Conservation (phyloP, 2,329 filamentous ascomycete genomes). For the Epichloe sylvatica region DNA sequence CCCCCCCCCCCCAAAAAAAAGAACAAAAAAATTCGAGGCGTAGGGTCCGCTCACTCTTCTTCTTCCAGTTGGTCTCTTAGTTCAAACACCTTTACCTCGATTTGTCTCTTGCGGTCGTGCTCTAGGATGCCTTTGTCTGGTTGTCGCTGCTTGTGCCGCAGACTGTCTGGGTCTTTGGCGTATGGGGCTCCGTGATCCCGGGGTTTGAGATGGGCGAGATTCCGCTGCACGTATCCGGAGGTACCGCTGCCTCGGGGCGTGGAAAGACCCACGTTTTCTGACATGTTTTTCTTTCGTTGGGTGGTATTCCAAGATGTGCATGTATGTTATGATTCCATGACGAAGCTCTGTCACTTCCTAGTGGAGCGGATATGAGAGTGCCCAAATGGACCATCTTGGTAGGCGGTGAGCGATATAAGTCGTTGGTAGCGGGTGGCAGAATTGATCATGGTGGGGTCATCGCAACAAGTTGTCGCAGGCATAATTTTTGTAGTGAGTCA, state of each 20-base stretch:
- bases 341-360: neutral
- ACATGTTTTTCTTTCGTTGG: conserved; percentile 44
- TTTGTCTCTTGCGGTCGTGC: conserved; percentile 78
- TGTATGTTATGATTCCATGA: neutral
- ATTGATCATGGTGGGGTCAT: conserved; percentile 13
- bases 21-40: neutral
- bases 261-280: conserved; percentile 88
- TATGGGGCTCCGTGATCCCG: conserved; percentile 73
- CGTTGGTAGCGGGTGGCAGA: conserved; percentile 13
- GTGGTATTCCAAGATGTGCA: neutral
- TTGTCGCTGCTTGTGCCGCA: conserved; percentile 65
- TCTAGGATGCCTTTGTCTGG: conserved; percentile 89
- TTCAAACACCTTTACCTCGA: conserved; percentile 90
- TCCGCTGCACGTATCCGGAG: conserved; percentile 94
- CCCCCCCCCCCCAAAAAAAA: neutral
- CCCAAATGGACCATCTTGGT: neutral
- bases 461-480: neutral
- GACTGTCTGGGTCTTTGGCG: conserved; percentile 50
- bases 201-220: conserved; percentile 74
- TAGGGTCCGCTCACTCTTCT: conserved; percentile 42
- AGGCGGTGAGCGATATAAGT: conserved; percentile 11
- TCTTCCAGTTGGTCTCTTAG: conserved; percentile 85
- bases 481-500: neutral
- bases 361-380: neutral
- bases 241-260: conserved; percentile 92